Evolutionary conservation across 2,329 filamentous ascomycete genomes (phyloP).

Genomic region (Fusarium neocosmosporiellum): DNA sequence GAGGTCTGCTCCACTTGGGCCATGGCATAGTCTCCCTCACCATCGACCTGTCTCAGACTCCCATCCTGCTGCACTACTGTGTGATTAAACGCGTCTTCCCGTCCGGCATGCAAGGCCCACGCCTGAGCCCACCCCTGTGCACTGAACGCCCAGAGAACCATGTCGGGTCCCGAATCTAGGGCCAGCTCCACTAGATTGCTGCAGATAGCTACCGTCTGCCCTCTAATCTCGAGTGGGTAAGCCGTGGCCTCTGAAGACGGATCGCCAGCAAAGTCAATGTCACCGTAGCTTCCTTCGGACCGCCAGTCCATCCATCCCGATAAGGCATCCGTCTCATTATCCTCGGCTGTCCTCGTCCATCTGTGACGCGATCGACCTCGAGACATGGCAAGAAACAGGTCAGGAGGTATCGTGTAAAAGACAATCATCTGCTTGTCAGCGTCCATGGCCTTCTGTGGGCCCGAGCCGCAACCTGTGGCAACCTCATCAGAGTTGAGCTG

Average conservation of each 20-base stretch:
- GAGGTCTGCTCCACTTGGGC: slow-evolving; percentile 10
- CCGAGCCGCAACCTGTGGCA: slow-evolving; percentile 3
- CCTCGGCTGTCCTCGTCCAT: neutral
- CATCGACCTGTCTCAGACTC: slow-evolving; percentile 47
- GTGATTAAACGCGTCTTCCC: slow-evolving; percentile 24
- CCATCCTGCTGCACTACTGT: slow-evolving; percentile 46
- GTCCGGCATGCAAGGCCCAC: slow-evolving; percentile 47
- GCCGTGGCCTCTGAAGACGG: slow-evolving; percentile 20
- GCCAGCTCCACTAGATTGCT: slow-evolving; percentile 48
- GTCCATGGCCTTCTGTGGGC: slow-evolving; percentile 12
- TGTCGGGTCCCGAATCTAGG: slow-evolving; percentile 47
- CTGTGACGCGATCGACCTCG: slow-evolving; percentile 17
- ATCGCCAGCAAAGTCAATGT: slow-evolving; percentile 33
- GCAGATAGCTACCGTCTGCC: slow-evolving; percentile 47
- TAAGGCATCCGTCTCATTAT: slow-evolving; percentile 9
- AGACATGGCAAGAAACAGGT: slow-evolving; percentile 59
- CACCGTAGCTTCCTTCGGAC: slow-evolving; percentile 33
- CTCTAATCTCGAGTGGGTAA: slow-evolving; percentile 47
- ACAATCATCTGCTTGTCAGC: slow-evolving; percentile 58
- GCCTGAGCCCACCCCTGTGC: slow-evolving; percentile 48
- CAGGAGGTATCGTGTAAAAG: slow-evolving; percentile 70
- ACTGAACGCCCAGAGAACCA: slow-evolving; percentile 51
- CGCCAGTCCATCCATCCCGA: slow-evolving; percentile 33
- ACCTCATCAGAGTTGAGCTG: slow-evolving; percentile 13
- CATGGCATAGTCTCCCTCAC: slow-evolving; percentile 47